Conservation (phyloP, 2,329 filamentous ascomycete species). For the Colletotrichum orbiculare region DNA sequence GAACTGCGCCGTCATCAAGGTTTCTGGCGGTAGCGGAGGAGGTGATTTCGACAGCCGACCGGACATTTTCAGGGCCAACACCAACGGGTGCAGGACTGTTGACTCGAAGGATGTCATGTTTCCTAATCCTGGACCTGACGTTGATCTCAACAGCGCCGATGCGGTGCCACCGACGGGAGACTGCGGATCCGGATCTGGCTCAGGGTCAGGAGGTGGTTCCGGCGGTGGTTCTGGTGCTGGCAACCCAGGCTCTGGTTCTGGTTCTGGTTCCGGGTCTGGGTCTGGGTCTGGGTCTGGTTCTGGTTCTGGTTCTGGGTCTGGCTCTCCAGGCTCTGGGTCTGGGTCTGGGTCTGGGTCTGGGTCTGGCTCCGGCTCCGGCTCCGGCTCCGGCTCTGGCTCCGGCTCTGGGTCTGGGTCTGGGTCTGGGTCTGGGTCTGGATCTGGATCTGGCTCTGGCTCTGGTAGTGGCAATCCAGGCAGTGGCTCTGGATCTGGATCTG, state of each 20-base stretch:
- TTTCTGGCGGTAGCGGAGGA: slow-evolving; percentile 43
- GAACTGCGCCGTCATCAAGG: slow-evolving; percentile 72
- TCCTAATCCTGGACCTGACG: slow-evolving; percentile 68
- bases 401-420: not conserved
- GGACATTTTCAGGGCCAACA: slow-evolving; percentile 75
- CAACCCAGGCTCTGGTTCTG: too few species aligned
- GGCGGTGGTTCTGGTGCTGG: too few species aligned
- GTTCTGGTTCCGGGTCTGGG: too few species aligned
- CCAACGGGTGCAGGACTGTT: slow-evolving; percentile 62
- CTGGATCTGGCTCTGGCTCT: not conserved
- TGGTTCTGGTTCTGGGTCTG: too few species aligned
- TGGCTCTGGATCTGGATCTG: not conserved
- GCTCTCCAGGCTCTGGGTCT: too few species aligned
- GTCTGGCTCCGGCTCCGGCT: too few species aligned
- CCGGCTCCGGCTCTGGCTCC: too few species aligned
- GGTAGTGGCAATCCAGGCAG: too few species aligned
- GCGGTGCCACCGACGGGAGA: slow-evolving; percentile 16
- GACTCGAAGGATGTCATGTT: slow-evolving; percentile 66
- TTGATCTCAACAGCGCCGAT: slow-evolving; percentile 46
- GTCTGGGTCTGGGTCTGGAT: too few species aligned
- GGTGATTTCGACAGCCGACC: slow-evolving; percentile 58
- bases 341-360: too few species aligned
- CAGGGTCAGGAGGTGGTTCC: not conserved
- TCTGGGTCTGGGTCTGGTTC: not conserved
- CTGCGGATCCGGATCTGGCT: not conserved